These are phyloP conservation scores for Penicillium sp. DNA, from an alignment of 2,329 filamentous ascomycete genomes.

Conservation along the genomic window DNA sequence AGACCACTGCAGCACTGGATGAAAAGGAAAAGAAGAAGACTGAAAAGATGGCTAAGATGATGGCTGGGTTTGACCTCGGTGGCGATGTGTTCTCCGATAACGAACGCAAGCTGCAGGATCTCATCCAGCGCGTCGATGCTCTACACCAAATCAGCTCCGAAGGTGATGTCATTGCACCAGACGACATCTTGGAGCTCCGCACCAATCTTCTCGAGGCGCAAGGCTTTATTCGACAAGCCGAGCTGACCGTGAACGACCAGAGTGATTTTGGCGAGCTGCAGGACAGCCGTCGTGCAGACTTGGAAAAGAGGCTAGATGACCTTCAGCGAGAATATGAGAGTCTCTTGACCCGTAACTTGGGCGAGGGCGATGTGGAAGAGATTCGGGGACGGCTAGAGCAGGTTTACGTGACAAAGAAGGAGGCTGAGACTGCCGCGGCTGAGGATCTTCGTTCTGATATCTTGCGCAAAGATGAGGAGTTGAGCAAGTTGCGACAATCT, in stretches of 20 bases:
- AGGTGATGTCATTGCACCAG: slow-evolving; percentile 76
- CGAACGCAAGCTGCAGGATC: slow-evolving; percentile 76
- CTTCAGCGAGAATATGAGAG: slow-evolving; percentile 83
- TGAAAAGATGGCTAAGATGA: slow-evolving; percentile 99
- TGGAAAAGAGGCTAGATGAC: slow-evolving; percentile 71
- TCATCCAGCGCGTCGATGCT: slow-evolving; percentile 78
- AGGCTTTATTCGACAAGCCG: slow-evolving; percentile 86
- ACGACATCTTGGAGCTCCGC: slow-evolving; percentile 74
- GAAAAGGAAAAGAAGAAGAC: slow-evolving; percentile 99
- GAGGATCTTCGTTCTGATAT: slow-evolving; percentile 76
- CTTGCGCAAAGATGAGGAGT: slow-evolving; percentile 74
- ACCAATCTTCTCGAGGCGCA: slow-evolving; percentile 83
- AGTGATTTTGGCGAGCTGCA: slow-evolving; percentile 61
- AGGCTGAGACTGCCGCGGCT: slow-evolving; percentile 68
- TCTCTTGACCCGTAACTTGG: slow-evolving; percentile 73
- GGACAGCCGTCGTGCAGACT: slow-evolving; percentile 65
- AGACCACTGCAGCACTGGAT: slow-evolving; percentile 82
- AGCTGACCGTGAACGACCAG: slow-evolving; percentile 75
- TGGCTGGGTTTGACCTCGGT: slow-evolving; percentile 95
- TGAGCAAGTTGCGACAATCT: slow-evolving; percentile 73
- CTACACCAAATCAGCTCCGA: slow-evolving; percentile 72
- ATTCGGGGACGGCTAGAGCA: slow-evolving; percentile 77
- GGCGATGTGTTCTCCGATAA: slow-evolving; percentile 92
- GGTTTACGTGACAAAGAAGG: slow-evolving; percentile 72
- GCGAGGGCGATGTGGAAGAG: slow-evolving; percentile 75